Evolutionary conservation across 192 early-diverging fungal genomes (phyloP), one percentile per base, ranked within the genome.

Genomic region (Gaertneriomyces semiglobifer): DNA sequence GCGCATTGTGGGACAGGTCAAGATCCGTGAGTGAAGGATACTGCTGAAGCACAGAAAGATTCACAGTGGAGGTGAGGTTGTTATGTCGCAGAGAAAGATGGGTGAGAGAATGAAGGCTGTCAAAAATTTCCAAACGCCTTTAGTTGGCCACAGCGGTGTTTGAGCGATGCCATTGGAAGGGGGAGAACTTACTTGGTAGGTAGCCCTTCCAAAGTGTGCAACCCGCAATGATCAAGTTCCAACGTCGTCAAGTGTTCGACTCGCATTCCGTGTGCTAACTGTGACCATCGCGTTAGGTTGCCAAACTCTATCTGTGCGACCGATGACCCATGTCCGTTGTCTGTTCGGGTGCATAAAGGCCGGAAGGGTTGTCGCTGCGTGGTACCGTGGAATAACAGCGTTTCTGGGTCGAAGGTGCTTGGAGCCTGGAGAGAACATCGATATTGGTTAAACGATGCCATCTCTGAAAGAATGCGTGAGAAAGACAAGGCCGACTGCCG

Each of bases 361-460:
- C 82, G 73, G 60, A 84, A 84, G 38, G 78, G 71, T 45, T 84
- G 78, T 14, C 66, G 71, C 68, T 84, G 82, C 6, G 71, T 65
- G 4, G 82, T 82, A 18, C 75, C 73, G 53, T 73, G 71, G 45
- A 74, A 48, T 46, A 63, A 9, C 14, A 59, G 60, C n/a, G 58
- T n/a, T 7, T 33, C 4, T 6, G 44, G 33, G 50, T 71, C 58
- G 33, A 55, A 42, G 1, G 39, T 5, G 62, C 41, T 64, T 64
- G 39, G 51, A 9, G n/a, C 5, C 16, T 58, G 16, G 14, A 50
- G 14, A 50, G 48, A 50, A 2, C 2, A 12, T 60, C 2, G 59
- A 60, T 38, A 44, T 60, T 11, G 20, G 16, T 14, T 18, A 16
- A 33, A 20, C 3, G 25, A 0, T 33, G 25, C 25, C 25, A 33